Base-by-base conservation (phyloP, 305 asterid genomes). In the Salvia sclarea region DNA sequence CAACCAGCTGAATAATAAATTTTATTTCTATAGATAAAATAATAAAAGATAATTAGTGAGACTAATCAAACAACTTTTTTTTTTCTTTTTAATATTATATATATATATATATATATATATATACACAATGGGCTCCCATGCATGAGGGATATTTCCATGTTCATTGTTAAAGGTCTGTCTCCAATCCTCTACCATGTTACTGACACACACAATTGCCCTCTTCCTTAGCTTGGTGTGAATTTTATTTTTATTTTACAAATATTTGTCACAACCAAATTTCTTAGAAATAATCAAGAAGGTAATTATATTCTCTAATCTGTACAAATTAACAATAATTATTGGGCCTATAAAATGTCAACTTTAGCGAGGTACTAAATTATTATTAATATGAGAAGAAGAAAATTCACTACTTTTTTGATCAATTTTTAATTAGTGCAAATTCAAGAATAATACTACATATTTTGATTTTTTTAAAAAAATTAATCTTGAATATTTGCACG, bases 131-230 rank as follows among this genome's bases (percentile, higher is more conserved):
- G 87, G 83, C 67, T 81, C 72, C 86, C 89, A 83, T 80, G 86
- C 89, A 86, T 75, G 83, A 35, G 77, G 83, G 75, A 69, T 81
- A 80, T 68, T 78, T 79, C 77, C 86, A 75, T 68, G 87, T 80
- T 82, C 80, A 33, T 53, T 70, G 53, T 56, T n/a, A 48, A 72
- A 60, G 11, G 47, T 41, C 14, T 79, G 83, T 82, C 76, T 60
- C 80, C 77, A 63, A 59, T 68, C 45, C 60, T 43, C 73, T 48
- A 40, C 74, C 75, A 66, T 66, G 37, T 54, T 48, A 67, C 75
- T 47, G 72, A 62, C 81, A 61, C 38, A 41, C 7, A 61, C 38
- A 76, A 48, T 56, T 57, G 35, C 14, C 55, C 38, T 40, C 14
- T 45, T 18, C 17, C 59, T 50, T 47, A 11, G 6, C 49, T 52